phyloP scores from a whole-genome alignment of 768 basidiomycete species.

The Mycena vitilis region DNA sequence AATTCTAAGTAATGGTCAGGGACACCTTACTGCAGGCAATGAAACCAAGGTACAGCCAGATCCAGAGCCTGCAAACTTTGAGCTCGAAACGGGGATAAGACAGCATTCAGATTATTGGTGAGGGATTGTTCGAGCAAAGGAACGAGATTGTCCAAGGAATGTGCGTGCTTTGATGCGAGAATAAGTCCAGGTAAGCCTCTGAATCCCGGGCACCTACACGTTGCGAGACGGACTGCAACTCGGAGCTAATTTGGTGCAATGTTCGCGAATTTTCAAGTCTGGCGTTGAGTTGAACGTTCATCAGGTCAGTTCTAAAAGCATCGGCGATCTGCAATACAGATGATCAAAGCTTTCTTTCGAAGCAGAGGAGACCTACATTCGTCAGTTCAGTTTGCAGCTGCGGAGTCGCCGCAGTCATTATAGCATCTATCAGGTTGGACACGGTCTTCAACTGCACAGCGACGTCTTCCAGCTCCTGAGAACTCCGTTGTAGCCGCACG shows the following conservation, averaged over 20 bases:
- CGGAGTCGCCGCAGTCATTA: conserved; percentile 7
- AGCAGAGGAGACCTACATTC: neutral
- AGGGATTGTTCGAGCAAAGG: conserved; percentile 23
- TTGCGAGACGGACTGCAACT: conserved; percentile 29
- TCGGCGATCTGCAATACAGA: conserved; percentile 18
- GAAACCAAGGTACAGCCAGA: conserved; percentile 22
- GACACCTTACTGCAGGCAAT: neutral
- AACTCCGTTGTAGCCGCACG: neutral
- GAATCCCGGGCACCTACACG: conserved; percentile 20
- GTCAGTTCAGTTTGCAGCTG: conserved; percentile 20
- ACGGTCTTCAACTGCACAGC: conserved; percentile 29
- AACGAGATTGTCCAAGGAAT: conserved; percentile 27
- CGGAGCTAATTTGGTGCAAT: conserved; percentile 21
- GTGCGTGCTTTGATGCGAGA: conserved; percentile 30
- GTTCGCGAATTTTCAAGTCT: conserved; percentile 18
- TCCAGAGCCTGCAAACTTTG: conserved; percentile 26
- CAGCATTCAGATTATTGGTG: conserved; percentile 16
- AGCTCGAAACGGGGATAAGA: conserved; percentile 24
- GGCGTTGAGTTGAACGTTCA: conserved; percentile 9
- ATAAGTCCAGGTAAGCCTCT: neutral
- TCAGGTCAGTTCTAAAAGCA: conserved; percentile 11
- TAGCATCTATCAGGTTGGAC: conserved; percentile 11
- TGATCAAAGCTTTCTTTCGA: neutral
- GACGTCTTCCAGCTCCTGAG: conserved; percentile 45
- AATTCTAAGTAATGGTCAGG: conserved; percentile 39